These are phyloP conservation scores for Neurospora sp. DNA, from an alignment of 495 filamentous ascomycete genomes.

Conservation along the genomic window DNA sequence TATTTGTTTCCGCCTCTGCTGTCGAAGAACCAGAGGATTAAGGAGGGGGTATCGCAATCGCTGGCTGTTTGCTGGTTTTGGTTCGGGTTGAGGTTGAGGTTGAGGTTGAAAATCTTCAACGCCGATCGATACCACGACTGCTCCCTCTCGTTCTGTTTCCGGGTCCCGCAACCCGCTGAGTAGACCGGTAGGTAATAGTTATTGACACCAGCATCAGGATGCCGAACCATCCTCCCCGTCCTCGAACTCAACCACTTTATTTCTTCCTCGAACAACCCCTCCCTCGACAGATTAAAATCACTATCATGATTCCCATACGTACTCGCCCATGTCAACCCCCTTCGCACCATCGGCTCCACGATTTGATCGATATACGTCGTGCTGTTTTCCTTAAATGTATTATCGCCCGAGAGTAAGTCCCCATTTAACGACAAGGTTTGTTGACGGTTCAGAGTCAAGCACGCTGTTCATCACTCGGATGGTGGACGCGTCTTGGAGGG, in stretches of 20 bases:
- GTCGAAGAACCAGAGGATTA: constrained; percentile 73
- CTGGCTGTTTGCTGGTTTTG: not conserved
- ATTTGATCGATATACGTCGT: constrained; percentile 51
- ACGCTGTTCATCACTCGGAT: constrained; percentile 49
- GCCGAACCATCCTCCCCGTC: constrained; percentile 44
- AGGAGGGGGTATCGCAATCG: constrained; percentile 12
- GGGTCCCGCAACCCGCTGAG: constrained; percentile 11
- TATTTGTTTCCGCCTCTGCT: constrained; percentile 50
- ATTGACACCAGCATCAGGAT: too few relatives aligned
- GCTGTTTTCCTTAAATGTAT: constrained; percentile 48
- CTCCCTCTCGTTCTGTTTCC: constrained; percentile 1
- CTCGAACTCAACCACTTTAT: constrained; percentile 40
- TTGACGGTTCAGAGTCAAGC: constrained; percentile 41
- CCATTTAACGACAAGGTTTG: constrained; percentile 61
- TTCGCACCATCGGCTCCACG: constrained; percentile 43
- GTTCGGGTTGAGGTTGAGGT: not conserved
- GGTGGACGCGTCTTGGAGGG: constrained; percentile 50
- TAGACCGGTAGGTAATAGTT: constrained; percentile 51
- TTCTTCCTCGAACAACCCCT: constrained; percentile 46
- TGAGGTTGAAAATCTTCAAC: not conserved
- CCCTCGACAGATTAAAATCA: constrained; percentile 47
- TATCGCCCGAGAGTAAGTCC: constrained; percentile 64
- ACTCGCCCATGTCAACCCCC: constrained; percentile 50
- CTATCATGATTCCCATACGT: constrained; percentile 72
- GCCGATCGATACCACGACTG: not conserved